These are phyloP conservation scores for Fusarium sp. DNA, from an alignment of 2,329 filamentous ascomycete genomes.

Conservation along the genomic window DNA sequence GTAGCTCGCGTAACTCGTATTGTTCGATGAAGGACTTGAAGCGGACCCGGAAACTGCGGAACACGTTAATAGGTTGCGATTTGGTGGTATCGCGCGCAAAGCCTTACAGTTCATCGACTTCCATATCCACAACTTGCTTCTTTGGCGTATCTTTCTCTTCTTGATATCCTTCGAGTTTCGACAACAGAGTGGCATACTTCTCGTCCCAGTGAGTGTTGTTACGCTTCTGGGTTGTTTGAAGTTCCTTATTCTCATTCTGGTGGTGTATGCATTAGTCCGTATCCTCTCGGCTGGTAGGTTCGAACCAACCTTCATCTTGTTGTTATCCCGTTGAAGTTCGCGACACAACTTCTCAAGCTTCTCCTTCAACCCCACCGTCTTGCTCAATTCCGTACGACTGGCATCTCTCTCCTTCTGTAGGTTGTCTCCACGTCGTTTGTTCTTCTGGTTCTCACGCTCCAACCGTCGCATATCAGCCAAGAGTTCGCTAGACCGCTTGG, in stretches of 20 bases:
- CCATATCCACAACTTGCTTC: conserved; percentile 85
- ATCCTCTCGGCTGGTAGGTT: not conserved
- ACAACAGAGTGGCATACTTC: conserved; percentile 83
- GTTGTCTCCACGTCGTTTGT: conserved; percentile 94
- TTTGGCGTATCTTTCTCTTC: conserved; percentile 88
- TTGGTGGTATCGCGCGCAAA: not conserved
- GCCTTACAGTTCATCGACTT: conserved; percentile 88
- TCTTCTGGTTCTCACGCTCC: conserved; percentile 94
- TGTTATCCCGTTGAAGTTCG: conserved; percentile 96
- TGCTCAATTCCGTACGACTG: conserved; percentile 87
- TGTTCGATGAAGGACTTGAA: conserved; percentile 97
- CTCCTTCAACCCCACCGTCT: conserved; percentile 91
- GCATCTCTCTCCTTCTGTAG: conserved; percentile 97
- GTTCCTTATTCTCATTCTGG: conserved; percentile 91
- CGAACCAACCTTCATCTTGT: conserved; percentile 88
- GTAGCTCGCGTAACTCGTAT: conserved; percentile 94
- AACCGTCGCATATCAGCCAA: conserved; percentile 95
- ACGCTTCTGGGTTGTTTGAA: conserved; percentile 87
- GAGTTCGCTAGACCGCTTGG: conserved; percentile 92
- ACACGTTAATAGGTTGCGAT: conserved; percentile 15
- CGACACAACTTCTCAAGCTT: conserved; percentile 97
- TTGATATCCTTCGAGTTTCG: conserved; percentile 90
- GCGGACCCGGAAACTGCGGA: conserved; percentile 79
- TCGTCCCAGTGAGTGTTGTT: conserved; percentile 88
- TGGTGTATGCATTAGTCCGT: conserved; percentile 44